Conservation (phyloP, 208 protist species). For the Angomonas deanei region DNA sequence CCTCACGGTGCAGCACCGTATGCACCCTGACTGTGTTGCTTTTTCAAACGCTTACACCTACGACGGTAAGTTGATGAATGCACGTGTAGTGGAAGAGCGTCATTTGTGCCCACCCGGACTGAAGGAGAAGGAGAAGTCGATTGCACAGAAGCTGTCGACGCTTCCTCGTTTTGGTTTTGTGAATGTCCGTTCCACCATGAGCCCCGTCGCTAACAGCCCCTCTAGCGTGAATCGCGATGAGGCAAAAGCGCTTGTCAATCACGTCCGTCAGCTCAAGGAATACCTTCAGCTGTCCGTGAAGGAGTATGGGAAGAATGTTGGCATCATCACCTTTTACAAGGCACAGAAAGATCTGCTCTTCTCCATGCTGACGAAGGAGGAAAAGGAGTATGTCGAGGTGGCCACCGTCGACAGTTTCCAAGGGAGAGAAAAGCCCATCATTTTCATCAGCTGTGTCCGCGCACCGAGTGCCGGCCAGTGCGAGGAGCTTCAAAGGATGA, state of each 20-base stretch:
- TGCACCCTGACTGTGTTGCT: constrained; percentile 80
- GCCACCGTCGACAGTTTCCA: constrained; percentile 92
- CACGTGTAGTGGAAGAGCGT: constrained; percentile 27
- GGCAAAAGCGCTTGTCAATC: constrained; percentile 51
- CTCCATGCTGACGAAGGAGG: constrained; percentile 33
- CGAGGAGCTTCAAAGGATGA: not conserved
- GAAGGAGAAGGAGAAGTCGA: not conserved
- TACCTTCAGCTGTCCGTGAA: constrained; percentile 36
- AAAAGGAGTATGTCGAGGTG: constrained; percentile 62
- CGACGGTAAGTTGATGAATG: constrained; percentile 43
- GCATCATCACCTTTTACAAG: constrained; percentile 87
- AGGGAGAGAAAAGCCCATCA: constrained; percentile 91
- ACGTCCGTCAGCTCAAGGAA: constrained; percentile 62
- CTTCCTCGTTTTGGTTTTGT: constrained; percentile 67
- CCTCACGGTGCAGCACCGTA: constrained; percentile 86
- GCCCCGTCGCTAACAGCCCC: constrained; percentile 22
- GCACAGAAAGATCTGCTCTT: constrained; percentile 57
- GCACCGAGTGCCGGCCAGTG: constrained; percentile 5
- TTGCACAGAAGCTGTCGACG: constrained; percentile 15
- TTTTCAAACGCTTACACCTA: constrained; percentile 87
- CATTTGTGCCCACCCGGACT: not conserved
- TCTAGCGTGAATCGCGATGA: constrained; percentile 47
- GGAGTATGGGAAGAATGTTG: constrained; percentile 42
- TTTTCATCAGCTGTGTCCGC: constrained; percentile 90
- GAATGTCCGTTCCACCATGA: constrained; percentile 31